Evolutionary conservation across 768 basidiomycete species (phyloP), one percentile per base, ranked within the genome.

Genomic region (Russula brevipes): DNA sequence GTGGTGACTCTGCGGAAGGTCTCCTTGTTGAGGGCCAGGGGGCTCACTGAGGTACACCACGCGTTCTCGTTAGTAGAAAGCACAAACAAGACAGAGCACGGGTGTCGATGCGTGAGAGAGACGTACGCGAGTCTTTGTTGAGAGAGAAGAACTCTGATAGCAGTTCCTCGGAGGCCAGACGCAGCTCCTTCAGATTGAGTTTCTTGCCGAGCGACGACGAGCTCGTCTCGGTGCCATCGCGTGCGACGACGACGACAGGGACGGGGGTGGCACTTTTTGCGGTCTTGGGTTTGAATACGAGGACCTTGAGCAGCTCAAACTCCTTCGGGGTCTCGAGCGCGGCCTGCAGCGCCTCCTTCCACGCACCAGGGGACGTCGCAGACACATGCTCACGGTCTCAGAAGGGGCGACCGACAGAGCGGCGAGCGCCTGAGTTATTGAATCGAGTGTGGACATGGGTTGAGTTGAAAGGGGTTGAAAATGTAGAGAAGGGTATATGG

Each of bases 281-380:
- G 2, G 94, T 93, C 76, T 95, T 95, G 38, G 94, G 94, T 73
- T 98, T 98, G 86, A 92, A 96, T 60, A 96, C 87, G 68, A 95
- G 86, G 53, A 89, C 90, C 74, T 94, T 94, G 73, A 89, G 81
- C 69, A 91, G 80, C 73, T 89, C 84, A 70, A 87, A 90, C 16
- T 79, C 77, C 52, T 76, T 76, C 1, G 87, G 86, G 30, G 80
- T 76, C 12, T 80, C 76, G 44, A 80, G 68, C 55, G 75, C 73
- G 7, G 81, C 78, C 64, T 81, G 77, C 69, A 97, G 76, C 49
- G 86, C 83, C 49, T 86, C 86, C 67, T 83, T 84, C 94, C 94
- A 96, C 50, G 85, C 76, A 0, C 83, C 80, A 1, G 88, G 91
- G 50, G 89, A 89, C 60, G 78, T 82, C 3, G 89, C 82, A 31